Base-by-base conservation (phyloP, 345 rosid species). In the Mercurialis annua region DNA sequence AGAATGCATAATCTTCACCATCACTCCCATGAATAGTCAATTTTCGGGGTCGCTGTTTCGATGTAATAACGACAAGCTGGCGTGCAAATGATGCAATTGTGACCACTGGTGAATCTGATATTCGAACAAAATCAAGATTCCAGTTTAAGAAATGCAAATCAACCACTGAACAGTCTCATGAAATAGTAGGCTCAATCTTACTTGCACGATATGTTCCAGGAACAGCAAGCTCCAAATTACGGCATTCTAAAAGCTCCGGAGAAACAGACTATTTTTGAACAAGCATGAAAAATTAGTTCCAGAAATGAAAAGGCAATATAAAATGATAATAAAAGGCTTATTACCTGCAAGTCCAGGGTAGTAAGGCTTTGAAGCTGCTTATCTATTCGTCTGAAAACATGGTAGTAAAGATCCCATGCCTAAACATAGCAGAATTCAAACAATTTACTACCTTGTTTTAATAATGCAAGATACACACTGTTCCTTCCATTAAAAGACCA, bases 371-470 rank as follows among this genome's bases (percentile, higher is more conserved):
- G 91, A 65, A 94, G 92, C 77, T 94, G 99, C 72, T 92, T 91
- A 80, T 94, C 99, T 67, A 94, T 88, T 73, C 97, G 84, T 80
- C 87, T 85, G 84, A 94, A 94, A 69, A 94, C 96, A 67, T 94
- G 95, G 77, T 91, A 92, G 68, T 91, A 94, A 62, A 94, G 89
- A 83, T 94, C 98, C 98, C 99, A 94, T n/a, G 99, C 99, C 99
- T 94, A 78, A 59, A 47, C 71, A 78, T 74, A 71, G 71, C 43
- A 74, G 20, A 47, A 67, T 64, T 62, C 33, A 75, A 49, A 58
- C 34, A 55, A 43, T 75, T 24, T 48, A 43, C 20, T 53, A 27
- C 18, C 40, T 65, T 34, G 16, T 47, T 47, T n/a, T 42, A 1
- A 46, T 66, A 12, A 9, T 50, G 20, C n/a, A 64, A 16, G 17